Evolutionary conservation across 306 rosid species (phyloP), one percentile per base, ranked within the genome.

Genomic region (Quercus robur): DNA sequence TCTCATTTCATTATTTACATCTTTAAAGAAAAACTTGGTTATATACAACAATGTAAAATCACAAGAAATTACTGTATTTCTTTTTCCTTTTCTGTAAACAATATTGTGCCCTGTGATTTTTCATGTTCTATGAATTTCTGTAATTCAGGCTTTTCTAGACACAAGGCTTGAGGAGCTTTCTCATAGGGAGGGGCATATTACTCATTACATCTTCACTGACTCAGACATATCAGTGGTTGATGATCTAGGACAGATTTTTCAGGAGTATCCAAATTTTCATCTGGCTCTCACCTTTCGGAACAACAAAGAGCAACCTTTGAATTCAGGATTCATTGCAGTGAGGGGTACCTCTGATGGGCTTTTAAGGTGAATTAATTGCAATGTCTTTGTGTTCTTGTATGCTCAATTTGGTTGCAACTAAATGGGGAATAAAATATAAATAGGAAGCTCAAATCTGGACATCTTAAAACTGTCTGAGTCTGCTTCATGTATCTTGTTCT

Each of bases 321-420:
- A 95, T 89, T 95, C 98, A 15, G 98, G 99, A 75, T 95, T 93
- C 84, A 91, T 95, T 80, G 99, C 96, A 70, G 96, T 93, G 46
- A 90, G 91, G 93, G 99, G 98, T 74, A 90, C 99, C 62, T 78
- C 76, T 41, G 96, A 85, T 55, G 96, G 97, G 64, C 83, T 95
- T 81, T 82, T 83, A 77, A 95, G 98, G 99, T 95, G 72, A 73
- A 30, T 75, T 56, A 54, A 51, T 78, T 38, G 54, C 14, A 62
- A 73, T 23, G 20, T 54, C 41, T 58, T 28, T 51, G 25, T 73
- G 78, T 63, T 67, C 19, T 75, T 58, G 19, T 73, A 18, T 68
- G 18, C 19, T 87, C 68, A 38, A 58, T 55, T 26, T 64, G 64
- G 12, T 66, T 68, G 26, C 64, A 15, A 67, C 73, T 41, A 41